Conservation (phyloP, 345 rosid species). For the Zanthoxylum bungeanum region DNA sequence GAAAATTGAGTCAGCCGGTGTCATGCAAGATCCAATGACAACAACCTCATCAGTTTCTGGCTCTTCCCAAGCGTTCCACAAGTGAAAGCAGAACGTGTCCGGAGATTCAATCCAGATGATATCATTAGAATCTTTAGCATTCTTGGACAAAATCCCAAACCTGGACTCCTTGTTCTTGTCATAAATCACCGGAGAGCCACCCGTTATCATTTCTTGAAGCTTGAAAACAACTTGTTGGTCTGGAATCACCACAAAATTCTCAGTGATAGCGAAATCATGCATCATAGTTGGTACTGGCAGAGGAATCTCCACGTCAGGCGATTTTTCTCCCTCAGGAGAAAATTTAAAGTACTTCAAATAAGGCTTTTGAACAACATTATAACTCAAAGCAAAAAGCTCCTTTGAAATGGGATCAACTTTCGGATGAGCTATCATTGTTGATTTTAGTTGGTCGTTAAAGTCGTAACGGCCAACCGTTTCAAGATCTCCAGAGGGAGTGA, state of each 20-base stretch:
- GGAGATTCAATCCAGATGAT: conserved; percentile 82
- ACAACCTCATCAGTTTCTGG: conserved; percentile 77
- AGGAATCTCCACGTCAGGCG: conserved; percentile 78
- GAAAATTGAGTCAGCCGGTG: conserved; percentile 97
- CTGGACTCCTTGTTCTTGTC: conserved; percentile 71
- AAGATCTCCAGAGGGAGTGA: conserved; percentile 63
- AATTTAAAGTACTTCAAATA: conserved; percentile 73
- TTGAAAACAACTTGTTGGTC: conserved; percentile 96
- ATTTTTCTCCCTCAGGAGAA: conserved; percentile 59
- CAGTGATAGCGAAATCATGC: conserved; percentile 90
- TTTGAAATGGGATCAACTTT: conserved; percentile 69
- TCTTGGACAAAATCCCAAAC: conserved; percentile 65
- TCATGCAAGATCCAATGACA: conserved; percentile 96
- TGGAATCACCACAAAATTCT: conserved; percentile 79
- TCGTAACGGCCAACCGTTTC: conserved; percentile 65
- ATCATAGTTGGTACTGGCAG: conserved; percentile 80
- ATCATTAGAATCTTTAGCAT: conserved; percentile 47
- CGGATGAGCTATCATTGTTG: conserved; percentile 94
- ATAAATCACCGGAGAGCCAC: conserved; percentile 87
- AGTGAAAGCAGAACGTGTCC: conserved; percentile 83
- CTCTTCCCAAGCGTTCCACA: conserved; percentile 98
- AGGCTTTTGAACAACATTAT: conserved; percentile 77
- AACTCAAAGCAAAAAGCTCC: conserved; percentile 77
- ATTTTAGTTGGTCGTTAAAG: conserved; percentile 56
- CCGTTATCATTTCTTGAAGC: conserved; percentile 72